Percentiles rank a stretch among this genome's conserved stretches.
Evolutionary conservation across 768 basidiomycete genomes (phyloP).

Genomic region (Trametes gibbosa): DNA sequence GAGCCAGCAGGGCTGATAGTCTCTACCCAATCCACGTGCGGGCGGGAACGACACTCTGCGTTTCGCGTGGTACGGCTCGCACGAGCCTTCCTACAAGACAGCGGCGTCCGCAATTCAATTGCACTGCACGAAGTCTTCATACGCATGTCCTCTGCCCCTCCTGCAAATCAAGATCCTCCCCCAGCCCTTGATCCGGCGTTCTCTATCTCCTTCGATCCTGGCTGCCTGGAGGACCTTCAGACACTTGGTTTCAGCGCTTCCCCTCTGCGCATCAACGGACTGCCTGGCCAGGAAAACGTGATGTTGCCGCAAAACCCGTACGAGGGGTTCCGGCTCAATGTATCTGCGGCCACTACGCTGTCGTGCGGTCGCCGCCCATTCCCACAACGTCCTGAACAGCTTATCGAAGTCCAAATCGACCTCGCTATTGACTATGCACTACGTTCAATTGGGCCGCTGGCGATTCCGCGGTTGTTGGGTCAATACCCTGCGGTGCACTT

Average conservation of each 20-base stretch:
- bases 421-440: background rate
- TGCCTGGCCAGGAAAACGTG: background rate
- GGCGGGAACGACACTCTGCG: background rate
- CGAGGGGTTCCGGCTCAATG: background rate
- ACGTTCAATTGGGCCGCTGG: background rate
- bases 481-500: background rate
- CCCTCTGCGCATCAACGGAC: background rate
- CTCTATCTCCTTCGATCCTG: background rate
- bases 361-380: background rate
- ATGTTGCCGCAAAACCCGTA: background rate
- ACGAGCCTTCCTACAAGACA: background rate
- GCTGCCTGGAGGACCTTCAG: background rate
- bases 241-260: background rate
- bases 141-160: background rate
- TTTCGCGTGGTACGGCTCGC: background rate
- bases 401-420: background rate
- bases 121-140: background rate
- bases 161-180: background rate
- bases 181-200: background rate
- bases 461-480: background rate
- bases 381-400: background rate
- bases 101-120: background rate
- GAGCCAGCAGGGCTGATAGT: background rate
- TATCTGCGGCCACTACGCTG: background rate
- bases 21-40: background rate